Conservation (phyloP, 805 yeast genomes). For the Spathaspora arborariae region DNA sequence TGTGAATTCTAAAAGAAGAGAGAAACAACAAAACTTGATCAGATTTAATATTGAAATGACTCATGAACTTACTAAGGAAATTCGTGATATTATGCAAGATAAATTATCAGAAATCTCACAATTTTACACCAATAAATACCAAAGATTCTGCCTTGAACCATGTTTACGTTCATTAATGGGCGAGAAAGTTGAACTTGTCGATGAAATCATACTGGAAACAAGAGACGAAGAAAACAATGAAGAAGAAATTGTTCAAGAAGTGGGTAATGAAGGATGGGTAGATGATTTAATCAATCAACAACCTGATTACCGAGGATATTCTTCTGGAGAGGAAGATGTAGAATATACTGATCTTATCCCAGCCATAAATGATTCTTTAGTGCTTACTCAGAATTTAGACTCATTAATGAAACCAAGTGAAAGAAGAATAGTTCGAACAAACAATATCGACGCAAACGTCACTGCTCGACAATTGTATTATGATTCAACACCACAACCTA, state of each 20-base stretch:
- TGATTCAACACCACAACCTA: constrained; percentile 88
- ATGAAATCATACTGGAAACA: constrained; percentile 23
- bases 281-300: constrained; percentile 38
- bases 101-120: constrained; percentile 53
- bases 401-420: constrained; percentile 11
- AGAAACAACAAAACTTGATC: constrained; percentile 18
- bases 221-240: constrained; percentile 18
- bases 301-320: constrained; percentile 18
- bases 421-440: not conserved
- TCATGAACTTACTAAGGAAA: constrained; percentile 53
- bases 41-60: constrained; percentile 73
- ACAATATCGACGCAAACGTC: not conserved
- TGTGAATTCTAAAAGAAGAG: constrained; percentile 14
- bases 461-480: not conserved
- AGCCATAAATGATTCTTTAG: constrained; percentile 33
- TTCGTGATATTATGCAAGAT: constrained; percentile 47
- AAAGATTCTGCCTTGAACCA: constrained; percentile 74
- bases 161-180: constrained; percentile 78
- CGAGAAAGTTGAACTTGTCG: constrained; percentile 54
- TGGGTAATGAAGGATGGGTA: constrained; percentile 42
- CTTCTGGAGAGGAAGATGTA: constrained; percentile 20
- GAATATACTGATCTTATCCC: constrained; percentile 38
- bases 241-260: constrained; percentile 19
- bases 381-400: constrained; percentile 13
- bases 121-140: constrained; percentile 50